These are phyloP conservation scores for Paradendryphiella salina DNA, from an alignment of 2,329 filamentous ascomycete species.

Conservation along the genomic window DNA sequence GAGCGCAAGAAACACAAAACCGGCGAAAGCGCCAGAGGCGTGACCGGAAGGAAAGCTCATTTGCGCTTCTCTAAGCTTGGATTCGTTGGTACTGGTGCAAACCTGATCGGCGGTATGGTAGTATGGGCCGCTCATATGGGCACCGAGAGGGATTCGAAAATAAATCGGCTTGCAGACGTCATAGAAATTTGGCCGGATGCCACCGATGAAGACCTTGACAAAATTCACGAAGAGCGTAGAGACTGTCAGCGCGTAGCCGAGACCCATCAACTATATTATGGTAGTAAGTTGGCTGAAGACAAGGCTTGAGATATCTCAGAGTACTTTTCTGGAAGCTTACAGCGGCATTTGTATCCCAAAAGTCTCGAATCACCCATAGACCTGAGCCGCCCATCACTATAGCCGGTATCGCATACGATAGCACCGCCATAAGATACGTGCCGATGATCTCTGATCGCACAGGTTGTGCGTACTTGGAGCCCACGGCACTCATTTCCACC, in stretches of 20 bases:
- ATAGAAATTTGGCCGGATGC: constrained; percentile 43
- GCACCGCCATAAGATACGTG: constrained; percentile 66
- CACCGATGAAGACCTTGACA: constrained; percentile 42
- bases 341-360: constrained; percentile 63
- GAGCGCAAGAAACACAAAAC: constrained; percentile 37
- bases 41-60: constrained; percentile 42
- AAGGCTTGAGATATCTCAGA: too few relatives aligned
- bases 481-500: constrained; percentile 42
- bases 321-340: constrained; percentile 22
- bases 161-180: constrained; percentile 23
- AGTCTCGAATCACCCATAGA: constrained; percentile 55
- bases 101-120: constrained; percentile 19
- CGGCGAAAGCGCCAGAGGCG: constrained; percentile 36
- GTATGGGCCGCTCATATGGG: not conserved
- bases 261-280: constrained; percentile 29
- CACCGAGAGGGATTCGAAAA: constrained; percentile 2
- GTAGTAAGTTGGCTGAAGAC: not conserved
- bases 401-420: constrained; percentile 66
- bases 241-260: constrained; percentile 36
- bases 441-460: constrained; percentile 70
- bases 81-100: constrained; percentile 19
- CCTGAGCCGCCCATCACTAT: constrained; percentile 65
- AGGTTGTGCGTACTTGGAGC: constrained; percentile 63
- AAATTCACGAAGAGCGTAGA: constrained; percentile 35
- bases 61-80: constrained; percentile 28